Evolutionary conservation across 805 yeast genomes (phyloP).

Genomic region (Saturnispora mendoncae): DNA sequence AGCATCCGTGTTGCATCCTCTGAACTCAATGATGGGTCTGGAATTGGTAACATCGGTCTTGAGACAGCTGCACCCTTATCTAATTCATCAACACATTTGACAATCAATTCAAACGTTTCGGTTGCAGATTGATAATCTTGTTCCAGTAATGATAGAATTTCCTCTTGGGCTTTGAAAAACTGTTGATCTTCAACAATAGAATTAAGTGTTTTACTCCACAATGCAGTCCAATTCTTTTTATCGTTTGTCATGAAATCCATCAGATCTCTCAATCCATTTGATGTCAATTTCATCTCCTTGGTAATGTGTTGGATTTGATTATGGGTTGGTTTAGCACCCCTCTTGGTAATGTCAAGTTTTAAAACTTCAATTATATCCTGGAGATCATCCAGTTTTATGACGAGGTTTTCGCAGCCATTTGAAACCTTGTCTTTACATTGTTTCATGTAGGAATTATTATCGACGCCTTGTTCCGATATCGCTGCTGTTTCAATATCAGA

Average conservation of each 20-base stretch:
- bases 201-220: conserved; percentile 88
- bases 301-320: conserved; percentile 60
- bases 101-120: conserved; percentile 76
- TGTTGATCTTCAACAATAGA: conserved; percentile 92
- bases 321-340: conserved; percentile 76
- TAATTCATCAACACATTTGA: conserved; percentile 73
- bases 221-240: conserved; percentile 77
- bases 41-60: conserved; percentile 30
- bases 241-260: conserved; percentile 57
- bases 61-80: conserved; percentile 42
- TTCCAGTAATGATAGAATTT: conserved; percentile 63
- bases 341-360: conserved; percentile 81
- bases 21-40: conserved; percentile 52
- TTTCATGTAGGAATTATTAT: conserved; percentile 51
- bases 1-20: conserved; percentile 66
- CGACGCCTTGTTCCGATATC: conserved; percentile 28
- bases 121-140: conserved; percentile 75
- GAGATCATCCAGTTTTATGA: conserved; percentile 79
- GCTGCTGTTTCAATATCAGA: conserved; percentile 36
- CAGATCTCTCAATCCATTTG: conserved; percentile 42
- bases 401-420: conserved; percentile 61
- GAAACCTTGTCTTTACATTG: conserved; percentile 65
- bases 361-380: conserved; percentile 88
- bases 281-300: conserved; percentile 57
- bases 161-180: conserved; percentile 83